Base-by-base conservation (phyloP, 352 stramenopile genomes). In the Globisporangium irregulare region DNA sequence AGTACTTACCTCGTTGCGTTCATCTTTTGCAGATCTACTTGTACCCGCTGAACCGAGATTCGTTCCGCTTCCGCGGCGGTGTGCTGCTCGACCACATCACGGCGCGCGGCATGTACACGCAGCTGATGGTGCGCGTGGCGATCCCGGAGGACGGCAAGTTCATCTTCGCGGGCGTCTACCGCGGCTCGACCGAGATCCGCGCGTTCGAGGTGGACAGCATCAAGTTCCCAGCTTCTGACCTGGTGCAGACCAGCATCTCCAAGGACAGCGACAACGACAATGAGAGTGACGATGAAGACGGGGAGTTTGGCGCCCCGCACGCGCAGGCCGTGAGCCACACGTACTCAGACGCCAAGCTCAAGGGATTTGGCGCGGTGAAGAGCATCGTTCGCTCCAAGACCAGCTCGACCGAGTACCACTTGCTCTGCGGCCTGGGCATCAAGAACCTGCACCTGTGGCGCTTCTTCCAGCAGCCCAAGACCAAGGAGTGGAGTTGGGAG, bases 381-480 rank as follows among this genome's bases (percentile, higher is more conserved):
- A 90, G 75, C 64, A 69, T 95, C 32, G 67, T 81, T 9, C 74
- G 73, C 1, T 72, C 83, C 27, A 73, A 62, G 6, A 83, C 60
- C 38, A 74, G 80, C 10, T 75, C 69, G 43, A 91, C 69, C 0
- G 86, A 95, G 64, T 95, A 94, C 57, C 85, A 87, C 22, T 68
- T 95, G 41, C 70, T 95, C 1, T 95, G 86, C 61, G 88, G 88
- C 3, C 79, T 95, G 5, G 88, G 88, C 27, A 95, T 95, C 67
- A 95, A 95, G 76, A 95, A 91, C 64, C 70, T 95, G 24, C 88
- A 95, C 62, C 75, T 95, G 56, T 95, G 88, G 88, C 81, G 87
- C 6, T 95, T 95, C 67, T 93, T 82, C 67, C 80, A 80, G 48
- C 72, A 83, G 20, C 66, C 75, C 1, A 64, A 18, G 6, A 62